Base-by-base conservation (phyloP, 2,329 filamentous ascomycete species). In the Cordyceps javanica region DNA sequence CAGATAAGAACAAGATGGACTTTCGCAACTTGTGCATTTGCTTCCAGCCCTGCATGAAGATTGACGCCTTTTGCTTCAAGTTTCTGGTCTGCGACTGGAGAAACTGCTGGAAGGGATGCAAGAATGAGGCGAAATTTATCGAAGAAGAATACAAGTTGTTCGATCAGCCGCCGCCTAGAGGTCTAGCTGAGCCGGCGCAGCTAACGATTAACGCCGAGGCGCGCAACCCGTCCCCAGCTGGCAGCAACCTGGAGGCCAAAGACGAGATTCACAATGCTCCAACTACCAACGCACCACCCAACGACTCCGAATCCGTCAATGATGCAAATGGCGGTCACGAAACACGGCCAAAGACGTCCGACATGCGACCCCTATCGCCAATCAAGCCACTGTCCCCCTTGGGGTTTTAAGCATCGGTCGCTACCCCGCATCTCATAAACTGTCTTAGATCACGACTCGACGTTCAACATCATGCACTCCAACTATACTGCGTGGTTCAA, bases 1-100 rank as follows among this genome's bases (percentile, higher is more conserved):
- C 91, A 25, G 90, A 95, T 62, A 92, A 93, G 77, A 97, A 97
- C 81, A 96, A 96, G 77, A 97, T 97, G 93, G 91, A 96, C 69
- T 96, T 93, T 69, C 86, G 90, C 68, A 97, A 97, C 63, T 78
- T 97, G 25, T 96, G 91, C 74, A 96, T 97, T 65, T 97, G 93
- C 75, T 97, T 97, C 73, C 91, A 96, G 72, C 93, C 93, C 3
- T 96, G 91, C 72, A 91, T 97, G 83, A 96, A 93, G 74, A 94
- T 97, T 59, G 93, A 97, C 67, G 87, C 87, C 1, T 95, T 93
- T 70, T 95, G 91, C 70, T 97, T 97, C 80, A 91, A 92, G 66
- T 97, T 96, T 63, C 79, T 97, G 13, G 92, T 97, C 21, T 90
- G 91, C 68, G 89, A 97, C 69, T 97, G 93, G 93, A 87, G 91